Conservation (phyloP, 176 grass and related monocot species). For the Oryza coarctata region DNA sequence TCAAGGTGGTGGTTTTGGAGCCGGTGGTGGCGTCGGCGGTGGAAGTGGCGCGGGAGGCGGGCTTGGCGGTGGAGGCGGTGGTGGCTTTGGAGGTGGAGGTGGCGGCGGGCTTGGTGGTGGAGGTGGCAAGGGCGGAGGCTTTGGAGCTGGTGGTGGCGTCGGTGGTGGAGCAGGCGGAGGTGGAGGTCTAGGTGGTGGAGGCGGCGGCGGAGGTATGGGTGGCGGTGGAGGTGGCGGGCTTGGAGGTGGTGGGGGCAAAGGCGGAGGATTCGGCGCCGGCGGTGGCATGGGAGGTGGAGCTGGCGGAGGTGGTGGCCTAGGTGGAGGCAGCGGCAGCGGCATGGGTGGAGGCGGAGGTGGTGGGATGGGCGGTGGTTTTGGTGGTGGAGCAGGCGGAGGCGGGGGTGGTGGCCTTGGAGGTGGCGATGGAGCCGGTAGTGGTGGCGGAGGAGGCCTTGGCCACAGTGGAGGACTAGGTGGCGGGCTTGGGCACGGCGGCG, state of each 20-base stretch:
- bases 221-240: conserved; percentile 21
- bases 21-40: background rate
- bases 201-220: conserved; percentile 31
- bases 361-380: background rate
- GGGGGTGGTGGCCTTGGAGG: background rate
- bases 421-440: background rate
- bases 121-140: background rate
- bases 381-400: conserved; percentile 1
- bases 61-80: background rate
- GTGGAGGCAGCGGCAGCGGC: background rate
- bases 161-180: conserved; percentile 27
- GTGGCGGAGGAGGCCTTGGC: background rate
- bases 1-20: background rate
- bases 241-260: conserved; percentile 18
- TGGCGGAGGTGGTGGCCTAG: background rate
- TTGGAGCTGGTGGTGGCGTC: background rate
- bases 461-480: background rate
- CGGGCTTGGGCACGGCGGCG: background rate
- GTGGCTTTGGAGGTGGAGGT: background rate
- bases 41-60: background rate
- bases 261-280: background rate
- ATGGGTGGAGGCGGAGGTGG: background rate
- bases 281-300: background rate
- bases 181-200: conserved; percentile 7
- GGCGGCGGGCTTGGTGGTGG: background rate